A percentile compares a stretch with the other conserved stretches of the same genome.
Evolutionary conservation across 2,329 filamentous ascomycete species (phyloP).

Genomic region (Aspergillus melleus): DNA sequence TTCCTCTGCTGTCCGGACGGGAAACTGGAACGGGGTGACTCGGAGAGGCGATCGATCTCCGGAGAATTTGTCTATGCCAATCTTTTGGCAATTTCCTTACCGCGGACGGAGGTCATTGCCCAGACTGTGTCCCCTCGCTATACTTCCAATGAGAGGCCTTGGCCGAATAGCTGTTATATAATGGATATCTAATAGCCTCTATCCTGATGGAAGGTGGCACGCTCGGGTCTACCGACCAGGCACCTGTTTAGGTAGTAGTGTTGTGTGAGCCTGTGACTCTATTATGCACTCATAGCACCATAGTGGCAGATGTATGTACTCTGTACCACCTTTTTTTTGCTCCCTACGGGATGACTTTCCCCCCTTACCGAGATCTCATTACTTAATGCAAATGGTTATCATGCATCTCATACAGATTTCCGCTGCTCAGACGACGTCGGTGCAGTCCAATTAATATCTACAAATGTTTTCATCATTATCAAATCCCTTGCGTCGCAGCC

Average conservation of each 20-base stretch:
- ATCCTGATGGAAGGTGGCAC: too few species aligned
- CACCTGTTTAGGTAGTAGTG: neutral
- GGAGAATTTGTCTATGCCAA: neutral
- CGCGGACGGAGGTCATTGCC: neutral
- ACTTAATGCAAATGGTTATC: conserved; percentile 11
- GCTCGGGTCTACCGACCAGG: neutral
- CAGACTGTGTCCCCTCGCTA: neutral
- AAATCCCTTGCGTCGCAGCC: conserved; percentile 6
- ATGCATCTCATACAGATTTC: conserved; percentile 2
- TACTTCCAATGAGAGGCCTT: neutral
- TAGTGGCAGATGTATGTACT: neutral
- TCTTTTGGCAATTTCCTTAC: neutral
- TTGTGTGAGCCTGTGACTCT: neutral
- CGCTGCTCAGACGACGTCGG: neutral
- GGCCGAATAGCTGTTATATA: neutral
- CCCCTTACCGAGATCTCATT: conserved; percentile 8
- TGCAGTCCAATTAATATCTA: conserved; percentile 1
- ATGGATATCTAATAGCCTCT: neutral
- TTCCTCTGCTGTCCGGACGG: neutral
- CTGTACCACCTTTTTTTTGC: neutral
- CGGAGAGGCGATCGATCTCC: neutral
- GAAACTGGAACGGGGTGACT: neutral
- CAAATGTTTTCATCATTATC: conserved; percentile 3
- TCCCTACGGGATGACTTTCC: too few species aligned
- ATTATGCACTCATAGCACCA: neutral